Conservation (phyloP, 1,139 yeast genomes). For the Pichia sp. region DNA sequence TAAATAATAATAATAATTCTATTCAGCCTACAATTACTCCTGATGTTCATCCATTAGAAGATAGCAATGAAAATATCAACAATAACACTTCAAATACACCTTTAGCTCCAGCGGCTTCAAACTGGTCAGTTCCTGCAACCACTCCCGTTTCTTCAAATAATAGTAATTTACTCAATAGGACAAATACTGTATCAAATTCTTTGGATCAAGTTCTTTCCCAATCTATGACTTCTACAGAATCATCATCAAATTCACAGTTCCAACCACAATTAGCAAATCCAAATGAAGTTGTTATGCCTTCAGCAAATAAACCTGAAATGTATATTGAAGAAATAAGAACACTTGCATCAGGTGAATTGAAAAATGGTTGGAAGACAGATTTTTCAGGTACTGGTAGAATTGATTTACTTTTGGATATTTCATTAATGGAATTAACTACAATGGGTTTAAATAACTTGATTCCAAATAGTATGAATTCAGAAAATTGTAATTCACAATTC, state of each 20-base stretch:
- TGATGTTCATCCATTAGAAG: conserved; percentile 6
- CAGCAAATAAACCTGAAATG: conserved; percentile 34
- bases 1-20: conserved; percentile 9
- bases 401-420: conserved; percentile 67
- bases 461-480: conserved; percentile 42
- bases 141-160: background rate
- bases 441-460: conserved; percentile 44
- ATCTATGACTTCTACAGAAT: background rate
- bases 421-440: conserved; percentile 50
- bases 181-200: conserved; percentile 1
- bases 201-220: conserved; percentile 14
- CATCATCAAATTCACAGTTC: background rate
- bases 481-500: conserved; percentile 27
- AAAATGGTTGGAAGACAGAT: conserved; percentile 93
- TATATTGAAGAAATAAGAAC: conserved; percentile 69
- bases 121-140: conserved; percentile 22
- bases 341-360: conserved; percentile 71
- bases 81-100: background rate
- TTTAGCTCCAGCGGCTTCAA: conserved; percentile 24
- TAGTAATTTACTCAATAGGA: background rate
- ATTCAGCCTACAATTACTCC: background rate
- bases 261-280: conserved; percentile 9
- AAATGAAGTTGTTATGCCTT: conserved; percentile 14
- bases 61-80: background rate
- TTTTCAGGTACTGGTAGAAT: conserved; percentile 68